Evolutionary conservation across 768 basidiomycete genomes (phyloP).

Genomic region (Rhodotorula graminis): DNA sequence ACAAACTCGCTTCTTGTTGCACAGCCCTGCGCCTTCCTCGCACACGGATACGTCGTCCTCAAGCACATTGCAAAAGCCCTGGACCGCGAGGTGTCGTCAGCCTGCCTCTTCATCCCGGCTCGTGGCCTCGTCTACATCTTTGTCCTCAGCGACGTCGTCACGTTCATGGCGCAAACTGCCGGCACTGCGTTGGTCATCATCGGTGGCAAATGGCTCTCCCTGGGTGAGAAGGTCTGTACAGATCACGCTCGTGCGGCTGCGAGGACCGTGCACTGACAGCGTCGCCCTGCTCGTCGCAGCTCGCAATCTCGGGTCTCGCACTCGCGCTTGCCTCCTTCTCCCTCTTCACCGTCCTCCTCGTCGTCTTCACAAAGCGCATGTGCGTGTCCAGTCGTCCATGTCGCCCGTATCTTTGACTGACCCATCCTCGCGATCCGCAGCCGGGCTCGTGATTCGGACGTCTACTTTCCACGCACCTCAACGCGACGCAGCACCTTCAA

Average conservation of each 20-base stretch:
- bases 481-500: background rate
- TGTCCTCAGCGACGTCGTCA: conserved; percentile 60
- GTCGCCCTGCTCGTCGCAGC: background rate
- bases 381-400: too few relatives aligned
- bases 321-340: conserved; percentile 4
- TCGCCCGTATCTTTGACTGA: too few relatives aligned
- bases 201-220: conserved; percentile 5
- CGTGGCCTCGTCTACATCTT: conserved; percentile 57
- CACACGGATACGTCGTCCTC: conserved; percentile 61
- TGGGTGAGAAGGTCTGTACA: conserved; percentile 29
- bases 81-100: conserved; percentile 21
- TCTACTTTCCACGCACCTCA: background rate
- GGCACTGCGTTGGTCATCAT: conserved; percentile 38
- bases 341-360: conserved; percentile 6
- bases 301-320: conserved; percentile 6
- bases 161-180: conserved; percentile 61
- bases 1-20: background rate
- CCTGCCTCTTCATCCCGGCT: conserved; percentile 16
- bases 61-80: conserved; percentile 59
- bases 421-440: background rate
- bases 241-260: background rate
- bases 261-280: too few relatives aligned
- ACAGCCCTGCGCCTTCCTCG: conserved; percentile 65
- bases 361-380: conserved; percentile 16
- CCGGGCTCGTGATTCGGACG: background rate